Percentiles rank a stretch among this genome's conserved stretches.
Evolutionary conservation across 805 yeast genomes (phyloP).

Genomic region (Candida vartiovaarae): DNA sequence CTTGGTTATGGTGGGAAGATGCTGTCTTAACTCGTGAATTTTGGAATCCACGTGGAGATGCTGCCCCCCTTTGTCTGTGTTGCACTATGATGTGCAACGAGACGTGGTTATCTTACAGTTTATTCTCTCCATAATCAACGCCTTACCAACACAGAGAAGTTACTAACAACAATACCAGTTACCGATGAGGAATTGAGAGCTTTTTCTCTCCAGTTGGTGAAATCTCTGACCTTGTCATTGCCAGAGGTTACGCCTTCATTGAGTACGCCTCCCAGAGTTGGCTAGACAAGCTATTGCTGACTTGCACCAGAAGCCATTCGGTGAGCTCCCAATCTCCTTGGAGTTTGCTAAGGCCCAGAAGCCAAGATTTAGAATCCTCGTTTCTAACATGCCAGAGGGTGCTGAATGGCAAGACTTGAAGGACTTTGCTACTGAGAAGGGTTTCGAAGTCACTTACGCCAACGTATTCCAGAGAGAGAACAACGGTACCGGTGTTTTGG

Average conservation of each 20-base stretch:
- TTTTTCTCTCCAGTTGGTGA: constrained; percentile 63
- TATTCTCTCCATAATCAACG: neutral
- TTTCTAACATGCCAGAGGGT: constrained; percentile 64
- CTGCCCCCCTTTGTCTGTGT: too few species aligned
- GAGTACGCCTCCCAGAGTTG: constrained; percentile 71
- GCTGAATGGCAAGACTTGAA: constrained; percentile 85
- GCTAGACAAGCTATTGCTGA: constrained; percentile 72
- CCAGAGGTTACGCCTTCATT: constrained; percentile 85
- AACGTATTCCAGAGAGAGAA: constrained; percentile 39
- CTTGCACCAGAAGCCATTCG: constrained; percentile 64
- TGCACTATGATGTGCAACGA: too few species aligned
- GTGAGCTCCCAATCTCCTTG: constrained; percentile 41
- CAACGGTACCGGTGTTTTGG: constrained; percentile 40
- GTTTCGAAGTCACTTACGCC: constrained; percentile 54
- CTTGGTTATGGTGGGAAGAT: neutral
- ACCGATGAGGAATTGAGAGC: constrained; percentile 58
- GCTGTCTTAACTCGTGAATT: too few species aligned
- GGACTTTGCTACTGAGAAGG: constrained; percentile 81
- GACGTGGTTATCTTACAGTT: neutral
- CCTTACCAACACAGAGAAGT: neutral
- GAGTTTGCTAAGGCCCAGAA: constrained; percentile 38
- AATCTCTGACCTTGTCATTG: constrained; percentile 56
- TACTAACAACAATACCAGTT: constrained; percentile 19
- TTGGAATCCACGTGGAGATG: too few species aligned
- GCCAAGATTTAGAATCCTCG: constrained; percentile 68